Percentiles rank a stretch among this genome's conserved stretches.
phyloP scores from a whole-genome alignment of 1,139 yeast species.

The Dujonia santamariae region DNA sequence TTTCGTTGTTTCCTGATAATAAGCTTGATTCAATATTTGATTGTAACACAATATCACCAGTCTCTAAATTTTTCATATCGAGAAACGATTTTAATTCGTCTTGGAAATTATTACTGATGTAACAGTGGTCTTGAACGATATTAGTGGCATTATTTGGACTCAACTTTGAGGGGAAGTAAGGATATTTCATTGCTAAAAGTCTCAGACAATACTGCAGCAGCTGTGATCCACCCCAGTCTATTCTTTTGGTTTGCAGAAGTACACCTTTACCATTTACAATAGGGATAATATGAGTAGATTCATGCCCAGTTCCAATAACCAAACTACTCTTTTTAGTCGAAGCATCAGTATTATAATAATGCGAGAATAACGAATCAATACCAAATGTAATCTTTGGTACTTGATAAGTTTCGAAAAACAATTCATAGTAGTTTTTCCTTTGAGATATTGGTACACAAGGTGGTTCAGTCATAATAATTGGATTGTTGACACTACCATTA shows the following conservation, averaged over 20 bases:
- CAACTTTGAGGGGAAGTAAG: constrained; percentile 80
- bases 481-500: constrained; percentile 62
- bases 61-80: constrained; percentile 61
- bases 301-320: constrained; percentile 79
- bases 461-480: constrained; percentile 78
- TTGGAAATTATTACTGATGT: constrained; percentile 66
- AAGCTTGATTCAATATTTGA: constrained; percentile 60
- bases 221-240: constrained; percentile 90
- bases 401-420: constrained; percentile 76
- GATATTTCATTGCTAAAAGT: constrained; percentile 78
- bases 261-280: constrained; percentile 66
- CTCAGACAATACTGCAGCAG: constrained; percentile 62
- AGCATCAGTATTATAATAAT: constrained; percentile 41
- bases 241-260: constrained; percentile 67
- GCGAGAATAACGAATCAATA: constrained; percentile 77
- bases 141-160: constrained; percentile 61
- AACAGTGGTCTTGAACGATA: constrained; percentile 74
- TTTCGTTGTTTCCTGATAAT: constrained; percentile 33
- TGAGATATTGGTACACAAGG: constrained; percentile 70
- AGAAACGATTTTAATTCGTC: constrained; percentile 58
- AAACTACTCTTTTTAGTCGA: constrained; percentile 50
- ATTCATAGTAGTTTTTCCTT: constrained; percentile 71
- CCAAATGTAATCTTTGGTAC: constrained; percentile 79
- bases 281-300: constrained; percentile 80
- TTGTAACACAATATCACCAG: constrained; percentile 72